phyloP scores from a whole-genome alignment of 2,329 filamentous ascomycete species.

The Hymenoscyphus fraxineus region DNA sequence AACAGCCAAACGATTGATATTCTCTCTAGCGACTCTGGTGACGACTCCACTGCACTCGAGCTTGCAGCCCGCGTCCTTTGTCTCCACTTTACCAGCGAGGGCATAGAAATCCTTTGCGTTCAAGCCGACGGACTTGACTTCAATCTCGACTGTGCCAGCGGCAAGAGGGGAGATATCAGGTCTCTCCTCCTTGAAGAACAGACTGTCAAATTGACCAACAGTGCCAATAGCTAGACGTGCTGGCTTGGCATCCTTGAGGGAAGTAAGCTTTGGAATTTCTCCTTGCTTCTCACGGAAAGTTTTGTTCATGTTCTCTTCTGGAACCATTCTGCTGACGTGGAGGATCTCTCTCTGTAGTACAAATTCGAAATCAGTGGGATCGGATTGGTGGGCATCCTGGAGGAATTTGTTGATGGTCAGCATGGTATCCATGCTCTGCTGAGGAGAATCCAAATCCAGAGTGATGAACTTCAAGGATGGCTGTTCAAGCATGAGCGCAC shows the following conservation, averaged over 20 bases:
- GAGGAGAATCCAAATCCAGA: constrained; percentile 8
- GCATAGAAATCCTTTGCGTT: constrained; percentile 22
- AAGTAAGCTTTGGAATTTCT: background rate
- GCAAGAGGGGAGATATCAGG: constrained; percentile 9
- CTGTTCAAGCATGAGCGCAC: constrained; percentile 13
- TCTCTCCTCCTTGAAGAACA: constrained; percentile 26
- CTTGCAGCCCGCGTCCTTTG: constrained; percentile 18
- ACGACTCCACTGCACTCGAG: constrained; percentile 29
- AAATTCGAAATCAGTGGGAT: constrained; percentile 14
- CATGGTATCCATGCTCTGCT: background rate
- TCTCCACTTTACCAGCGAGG: constrained; percentile 32
- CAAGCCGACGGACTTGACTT: constrained; percentile 13
- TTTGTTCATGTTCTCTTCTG: constrained; percentile 21
- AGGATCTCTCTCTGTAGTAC: constrained; percentile 13
- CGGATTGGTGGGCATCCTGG: background rate
- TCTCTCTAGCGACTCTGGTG: constrained; percentile 22
- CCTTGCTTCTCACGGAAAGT: constrained; percentile 11
- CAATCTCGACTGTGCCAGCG: constrained; percentile 16
- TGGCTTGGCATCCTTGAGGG: constrained; percentile 1
- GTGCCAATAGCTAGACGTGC: constrained; percentile 10
- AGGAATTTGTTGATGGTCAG: background rate
- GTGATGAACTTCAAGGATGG: constrained; percentile 12
- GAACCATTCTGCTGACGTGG: constrained; percentile 27
- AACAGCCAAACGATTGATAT: constrained; percentile 18
- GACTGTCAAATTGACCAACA: constrained; percentile 25